Conservation (phyloP, 2,329 filamentous ascomycete species). For the Trichoderma afroharzianum region DNA sequence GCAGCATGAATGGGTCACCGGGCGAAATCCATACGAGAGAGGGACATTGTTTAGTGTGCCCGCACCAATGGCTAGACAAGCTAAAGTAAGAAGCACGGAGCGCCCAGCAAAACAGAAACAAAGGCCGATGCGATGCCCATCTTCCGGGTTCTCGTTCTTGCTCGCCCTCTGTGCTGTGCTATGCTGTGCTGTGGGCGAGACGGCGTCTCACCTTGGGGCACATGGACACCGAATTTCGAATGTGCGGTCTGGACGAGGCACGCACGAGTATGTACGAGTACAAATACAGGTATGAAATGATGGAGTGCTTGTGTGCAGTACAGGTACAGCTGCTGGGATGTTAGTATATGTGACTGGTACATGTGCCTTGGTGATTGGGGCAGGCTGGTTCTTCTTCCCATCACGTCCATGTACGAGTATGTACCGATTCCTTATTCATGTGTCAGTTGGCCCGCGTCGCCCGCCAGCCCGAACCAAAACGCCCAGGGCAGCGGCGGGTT, state of each 20-base stretch:
- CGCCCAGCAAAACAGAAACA: background rate
- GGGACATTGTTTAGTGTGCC: background rate
- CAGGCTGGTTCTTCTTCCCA: background rate
- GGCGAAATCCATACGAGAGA: background rate
- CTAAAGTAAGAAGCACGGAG: background rate
- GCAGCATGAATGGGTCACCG: constrained; percentile 12
- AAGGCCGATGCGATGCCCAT: background rate
- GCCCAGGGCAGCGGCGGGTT: background rate
- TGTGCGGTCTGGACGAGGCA: constrained; percentile 3
- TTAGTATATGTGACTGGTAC: background rate
- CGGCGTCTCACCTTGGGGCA: constrained; percentile 6
- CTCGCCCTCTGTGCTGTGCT: background rate
- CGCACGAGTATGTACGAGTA: background rate
- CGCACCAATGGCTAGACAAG: background rate
- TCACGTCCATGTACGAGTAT: background rate
- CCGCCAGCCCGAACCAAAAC: background rate
- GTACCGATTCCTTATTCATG: background rate
- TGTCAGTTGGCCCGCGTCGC: background rate
- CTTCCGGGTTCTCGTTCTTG: background rate
- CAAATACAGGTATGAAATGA: no score
- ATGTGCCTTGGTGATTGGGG: background rate
- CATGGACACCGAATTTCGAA: constrained; percentile 7
- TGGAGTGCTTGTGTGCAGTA: background rate
- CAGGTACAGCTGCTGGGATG: background rate
- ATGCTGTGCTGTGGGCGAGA: background rate